phyloP scores from a whole-genome alignment of 139 green algal species.

The Chlorella sp. region DNA sequence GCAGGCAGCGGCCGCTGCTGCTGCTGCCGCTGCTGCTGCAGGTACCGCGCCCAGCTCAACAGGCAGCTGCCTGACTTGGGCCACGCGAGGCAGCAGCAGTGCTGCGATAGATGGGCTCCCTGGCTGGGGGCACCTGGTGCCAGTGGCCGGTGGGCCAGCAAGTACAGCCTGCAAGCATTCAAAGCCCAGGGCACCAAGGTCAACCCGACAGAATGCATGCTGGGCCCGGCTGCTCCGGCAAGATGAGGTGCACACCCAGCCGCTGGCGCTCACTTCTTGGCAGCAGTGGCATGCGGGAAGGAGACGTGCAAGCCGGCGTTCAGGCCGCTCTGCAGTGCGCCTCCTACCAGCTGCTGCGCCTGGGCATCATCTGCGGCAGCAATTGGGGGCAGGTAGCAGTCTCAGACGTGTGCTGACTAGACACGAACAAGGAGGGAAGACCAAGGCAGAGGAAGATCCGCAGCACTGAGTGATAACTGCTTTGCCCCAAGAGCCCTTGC shows the following conservation, averaged over 20 bases:
- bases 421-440: not conserved
- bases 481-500: too few species aligned
- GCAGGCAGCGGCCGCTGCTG: not conserved
- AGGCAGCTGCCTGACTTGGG: constrained; percentile 31
- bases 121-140: not conserved
- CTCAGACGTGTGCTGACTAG: too few species aligned
- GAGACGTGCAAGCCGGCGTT: constrained; percentile 39
- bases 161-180: not conserved
- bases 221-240: too few species aligned
- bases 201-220: too few species aligned
- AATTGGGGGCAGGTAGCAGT: not conserved
- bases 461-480: too few species aligned
- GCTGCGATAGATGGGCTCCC: not conserved
- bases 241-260: not conserved
- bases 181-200: not conserved
- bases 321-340: constrained; percentile 33
- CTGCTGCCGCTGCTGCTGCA: not conserved
- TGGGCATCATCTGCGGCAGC: constrained; percentile 40
- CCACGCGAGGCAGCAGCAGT: constrained; percentile 38
- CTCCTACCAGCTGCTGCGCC: constrained; percentile 22
- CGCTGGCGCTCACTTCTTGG: constrained; percentile 46
- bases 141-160: not conserved
- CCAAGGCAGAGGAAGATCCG: not conserved
- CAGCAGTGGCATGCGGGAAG: constrained; percentile 44
- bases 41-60: not conserved